phyloP scores from a whole-genome alignment of 768 basidiomycete species.

The Panaeolus papilionaceus region DNA sequence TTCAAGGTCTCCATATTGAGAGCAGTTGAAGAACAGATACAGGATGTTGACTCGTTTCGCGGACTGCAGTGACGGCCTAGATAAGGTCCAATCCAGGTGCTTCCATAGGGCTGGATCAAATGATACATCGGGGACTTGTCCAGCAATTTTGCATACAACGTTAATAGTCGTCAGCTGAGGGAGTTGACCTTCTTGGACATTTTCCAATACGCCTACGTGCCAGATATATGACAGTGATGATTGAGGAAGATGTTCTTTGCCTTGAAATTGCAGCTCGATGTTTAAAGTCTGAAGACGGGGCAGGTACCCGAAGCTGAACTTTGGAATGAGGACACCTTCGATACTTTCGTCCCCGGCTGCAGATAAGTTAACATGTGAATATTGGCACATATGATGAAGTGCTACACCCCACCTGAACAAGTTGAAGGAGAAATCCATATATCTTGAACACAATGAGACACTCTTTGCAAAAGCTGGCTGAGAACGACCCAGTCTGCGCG shows the following conservation, averaged over 20 bases:
- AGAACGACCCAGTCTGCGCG: too few species aligned
- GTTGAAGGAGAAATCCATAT: too few species aligned
- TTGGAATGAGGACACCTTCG: too few species aligned
- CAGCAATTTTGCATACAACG: neutral
- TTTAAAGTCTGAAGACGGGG: neutral
- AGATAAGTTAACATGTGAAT: too few species aligned
- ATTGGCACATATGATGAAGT: too few species aligned
- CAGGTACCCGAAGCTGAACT: neutral
- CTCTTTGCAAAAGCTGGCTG: too few species aligned
- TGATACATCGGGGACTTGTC: neutral
- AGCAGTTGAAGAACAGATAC: neutral
- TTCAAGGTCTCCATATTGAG: neutral
- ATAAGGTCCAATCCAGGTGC: neutral
- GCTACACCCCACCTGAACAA: too few species aligned
- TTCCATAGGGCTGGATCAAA: neutral
- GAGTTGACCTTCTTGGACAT: neutral
- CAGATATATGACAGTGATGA: too few species aligned
- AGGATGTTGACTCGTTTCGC: neutral
- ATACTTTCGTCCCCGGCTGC: too few species aligned
- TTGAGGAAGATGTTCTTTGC: too few species aligned
- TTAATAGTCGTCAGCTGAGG: neutral
- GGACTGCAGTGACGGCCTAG: neutral
- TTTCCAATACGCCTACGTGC: neutral
- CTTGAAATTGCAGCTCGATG: neutral
- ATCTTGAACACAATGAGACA: too few species aligned